A percentile compares a stretch with the other conserved stretches of the same genome.
Evolutionary conservation across 805 yeast species (phyloP).

Genomic region (Metschnikowia colocasiae): DNA sequence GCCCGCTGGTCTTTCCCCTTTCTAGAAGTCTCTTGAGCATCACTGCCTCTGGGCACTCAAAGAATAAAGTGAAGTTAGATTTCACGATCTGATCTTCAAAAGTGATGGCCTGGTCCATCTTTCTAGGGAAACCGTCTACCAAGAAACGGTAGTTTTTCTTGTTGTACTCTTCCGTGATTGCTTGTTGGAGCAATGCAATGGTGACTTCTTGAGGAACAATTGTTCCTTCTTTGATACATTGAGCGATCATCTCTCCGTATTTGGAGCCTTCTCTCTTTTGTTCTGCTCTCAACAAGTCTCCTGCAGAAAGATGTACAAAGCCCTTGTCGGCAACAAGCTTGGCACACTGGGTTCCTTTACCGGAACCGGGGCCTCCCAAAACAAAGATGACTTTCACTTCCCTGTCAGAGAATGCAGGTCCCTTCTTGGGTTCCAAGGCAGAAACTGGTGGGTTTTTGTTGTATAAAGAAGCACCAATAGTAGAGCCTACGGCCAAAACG

Average conservation of each 20-base stretch:
- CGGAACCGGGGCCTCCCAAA: slow-evolving; percentile 97
- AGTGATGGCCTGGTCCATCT: slow-evolving; percentile 96
- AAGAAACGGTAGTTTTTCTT: slow-evolving; percentile 64
- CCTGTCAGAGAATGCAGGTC: slow-evolving; percentile 53
- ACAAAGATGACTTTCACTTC: slow-evolving; percentile 83
- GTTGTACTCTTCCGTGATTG: slow-evolving; percentile 54
- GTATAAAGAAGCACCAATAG: slow-evolving; percentile 40
- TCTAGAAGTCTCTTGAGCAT: slow-evolving; percentile 83
- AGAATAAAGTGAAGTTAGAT: slow-evolving; percentile 67
- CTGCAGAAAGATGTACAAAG: slow-evolving; percentile 92
- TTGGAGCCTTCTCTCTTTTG: slow-evolving; percentile 78
- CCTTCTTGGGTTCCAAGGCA: slow-evolving; percentile 38
- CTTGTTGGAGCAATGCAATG: slow-evolving; percentile 73
- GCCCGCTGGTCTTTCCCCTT: slow-evolving; percentile 93
- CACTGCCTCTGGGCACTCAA: slow-evolving; percentile 76
- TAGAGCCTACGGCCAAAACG: slow-evolving; percentile 50
- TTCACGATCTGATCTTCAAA: slow-evolving; percentile 76
- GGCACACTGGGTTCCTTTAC: slow-evolving; percentile 95
- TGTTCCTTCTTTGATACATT: slow-evolving; percentile 78
- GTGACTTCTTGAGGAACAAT: slow-evolving; percentile 96
- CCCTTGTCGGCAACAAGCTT: slow-evolving; percentile 75
- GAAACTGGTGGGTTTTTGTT: slow-evolving; percentile 43
- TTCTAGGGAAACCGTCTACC: slow-evolving; percentile 95
- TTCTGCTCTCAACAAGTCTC: slow-evolving; percentile 91
- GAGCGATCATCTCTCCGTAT: slow-evolving; percentile 80